Evolutionary conservation across 495 filamentous ascomycete species (phyloP).

Genomic region (Staphylotrichum tortipilum): DNA sequence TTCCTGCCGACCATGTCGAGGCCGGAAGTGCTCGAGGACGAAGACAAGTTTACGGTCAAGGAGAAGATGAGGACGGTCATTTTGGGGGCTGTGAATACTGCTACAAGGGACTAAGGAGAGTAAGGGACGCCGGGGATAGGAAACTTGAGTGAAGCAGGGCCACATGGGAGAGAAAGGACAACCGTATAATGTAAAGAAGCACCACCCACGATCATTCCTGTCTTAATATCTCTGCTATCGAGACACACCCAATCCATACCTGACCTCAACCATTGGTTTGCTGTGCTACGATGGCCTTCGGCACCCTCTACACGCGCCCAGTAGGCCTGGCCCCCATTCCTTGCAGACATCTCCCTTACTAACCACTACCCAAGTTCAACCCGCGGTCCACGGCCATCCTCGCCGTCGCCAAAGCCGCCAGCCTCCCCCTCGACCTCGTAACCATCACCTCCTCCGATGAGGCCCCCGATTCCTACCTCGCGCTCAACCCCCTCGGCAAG

Average conservation of each 20-base stretch:
- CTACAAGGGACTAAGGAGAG: background rate
- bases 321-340: background rate
- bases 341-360: no score
- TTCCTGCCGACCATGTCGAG: background rate
- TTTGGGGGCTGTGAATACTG: background rate
- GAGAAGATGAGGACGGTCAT: background rate
- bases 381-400: background rate
- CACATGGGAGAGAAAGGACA: no score
- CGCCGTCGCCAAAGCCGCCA: background rate
- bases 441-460: background rate
- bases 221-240: no score
- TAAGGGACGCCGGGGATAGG: no score
- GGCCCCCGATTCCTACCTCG: background rate
- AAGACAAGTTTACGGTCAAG: background rate
- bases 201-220: no score
- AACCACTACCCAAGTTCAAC: background rate
- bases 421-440: background rate
- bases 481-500: slow-evolving; percentile 8
- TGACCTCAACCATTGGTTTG: no score
- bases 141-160: no score
- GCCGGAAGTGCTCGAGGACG: background rate
- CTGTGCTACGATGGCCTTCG: background rate
- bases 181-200: background rate
- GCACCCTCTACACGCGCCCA: slow-evolving; percentile 2
- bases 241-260: no score